These are phyloP conservation scores for Apiospora phragmitis DNA, from an alignment of 2,329 filamentous ascomycete species.

Conservation along the genomic window DNA sequence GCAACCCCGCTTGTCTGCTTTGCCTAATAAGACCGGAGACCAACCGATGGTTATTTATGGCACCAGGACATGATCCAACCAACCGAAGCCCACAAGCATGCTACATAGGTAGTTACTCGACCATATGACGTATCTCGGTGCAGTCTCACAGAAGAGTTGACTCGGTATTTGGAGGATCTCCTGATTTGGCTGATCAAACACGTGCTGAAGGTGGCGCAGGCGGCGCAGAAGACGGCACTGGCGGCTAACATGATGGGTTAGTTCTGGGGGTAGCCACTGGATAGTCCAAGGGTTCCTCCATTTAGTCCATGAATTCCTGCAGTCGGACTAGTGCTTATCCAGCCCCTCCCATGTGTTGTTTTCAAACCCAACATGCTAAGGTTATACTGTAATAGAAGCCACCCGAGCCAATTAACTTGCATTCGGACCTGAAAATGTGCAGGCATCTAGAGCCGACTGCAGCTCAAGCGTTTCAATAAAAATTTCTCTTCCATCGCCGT, in stretches of 20 bases:
- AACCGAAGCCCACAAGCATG: too few relatives aligned
- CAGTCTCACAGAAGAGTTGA: too few relatives aligned
- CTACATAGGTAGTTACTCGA: too few relatives aligned
- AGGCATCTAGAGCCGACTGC: background rate
- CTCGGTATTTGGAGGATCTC: constrained; percentile 1
- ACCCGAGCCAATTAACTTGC: background rate
- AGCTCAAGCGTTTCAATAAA: background rate
- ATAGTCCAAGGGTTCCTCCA: too few relatives aligned
- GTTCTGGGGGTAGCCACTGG: background rate
- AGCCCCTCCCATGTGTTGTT: background rate
- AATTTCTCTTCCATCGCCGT: background rate
- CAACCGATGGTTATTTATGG: too few relatives aligned
- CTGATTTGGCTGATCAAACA: constrained; percentile 24
- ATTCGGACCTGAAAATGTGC: background rate
- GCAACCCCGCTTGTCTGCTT: too few relatives aligned
- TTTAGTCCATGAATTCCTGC: too few relatives aligned
- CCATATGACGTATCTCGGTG: too few relatives aligned
- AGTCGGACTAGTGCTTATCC: background rate
- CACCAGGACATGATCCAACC: too few relatives aligned
- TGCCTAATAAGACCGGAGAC: too few relatives aligned
- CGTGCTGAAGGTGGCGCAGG: constrained; percentile 17
- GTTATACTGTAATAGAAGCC: too few relatives aligned
- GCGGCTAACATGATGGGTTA: background rate
- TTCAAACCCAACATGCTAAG: background rate
- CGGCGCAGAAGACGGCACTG: constrained; percentile 9